These are phyloP conservation scores for Saprolegnia parasitica DNA, from an alignment of 352 stramenopile species.

Conservation along the genomic window DNA sequence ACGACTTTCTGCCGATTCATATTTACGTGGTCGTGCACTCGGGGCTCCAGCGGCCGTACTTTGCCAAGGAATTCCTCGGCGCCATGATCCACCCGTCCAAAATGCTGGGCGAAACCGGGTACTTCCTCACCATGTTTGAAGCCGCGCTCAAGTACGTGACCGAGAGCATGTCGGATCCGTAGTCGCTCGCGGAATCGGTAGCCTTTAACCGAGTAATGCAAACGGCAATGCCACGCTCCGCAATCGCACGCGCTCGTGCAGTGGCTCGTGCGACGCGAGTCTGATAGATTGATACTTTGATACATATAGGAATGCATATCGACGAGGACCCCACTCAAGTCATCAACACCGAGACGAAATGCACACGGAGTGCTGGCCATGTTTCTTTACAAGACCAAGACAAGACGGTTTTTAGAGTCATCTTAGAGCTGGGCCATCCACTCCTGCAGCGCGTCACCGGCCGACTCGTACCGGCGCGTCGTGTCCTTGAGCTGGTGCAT, in stretches of 20 bases:
- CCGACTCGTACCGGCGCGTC: constrained; percentile 35
- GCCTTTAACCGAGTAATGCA: background rate
- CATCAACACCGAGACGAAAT: too few species aligned
- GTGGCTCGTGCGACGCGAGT: background rate
- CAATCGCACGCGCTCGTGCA: background rate
- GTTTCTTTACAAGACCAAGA: too few species aligned
- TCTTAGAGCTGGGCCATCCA: constrained; percentile 58
- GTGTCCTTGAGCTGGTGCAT: constrained; percentile 45
- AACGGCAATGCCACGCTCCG: background rate
- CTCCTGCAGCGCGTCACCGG: constrained; percentile 55
- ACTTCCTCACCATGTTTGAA: constrained; percentile 86
- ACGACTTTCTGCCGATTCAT: constrained; percentile 83
- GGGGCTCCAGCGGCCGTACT: constrained; percentile 62
- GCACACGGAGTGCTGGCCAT: too few species aligned
- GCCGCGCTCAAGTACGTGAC: constrained; percentile 84
- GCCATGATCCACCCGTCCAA: constrained; percentile 81
- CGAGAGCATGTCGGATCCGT: constrained; percentile 33
- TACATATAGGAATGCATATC: too few species aligned
- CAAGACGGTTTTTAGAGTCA: too few species aligned
- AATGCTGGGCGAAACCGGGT: constrained; percentile 78
- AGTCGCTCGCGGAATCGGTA: too few species aligned
- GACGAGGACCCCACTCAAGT: too few species aligned
- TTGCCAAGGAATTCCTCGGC: constrained; percentile 67
- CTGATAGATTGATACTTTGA: too few species aligned
- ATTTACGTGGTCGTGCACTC: constrained; percentile 82